Conservation (phyloP, 1,139 yeast genomes). For the Geotrichum klebahnii region DNA sequence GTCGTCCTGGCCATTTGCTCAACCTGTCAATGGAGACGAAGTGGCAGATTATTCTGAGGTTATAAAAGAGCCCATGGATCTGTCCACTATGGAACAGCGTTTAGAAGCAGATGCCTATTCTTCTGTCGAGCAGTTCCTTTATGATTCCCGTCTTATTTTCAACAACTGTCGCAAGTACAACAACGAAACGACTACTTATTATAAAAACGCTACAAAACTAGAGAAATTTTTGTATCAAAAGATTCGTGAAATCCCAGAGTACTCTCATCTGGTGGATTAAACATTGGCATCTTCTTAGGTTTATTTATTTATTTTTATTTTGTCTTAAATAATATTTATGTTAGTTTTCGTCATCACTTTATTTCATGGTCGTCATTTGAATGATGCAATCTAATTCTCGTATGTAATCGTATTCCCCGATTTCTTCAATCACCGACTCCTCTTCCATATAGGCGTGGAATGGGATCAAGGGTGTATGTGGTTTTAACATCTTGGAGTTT, state of each 20-base stretch:
- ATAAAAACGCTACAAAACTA: conserved; percentile 82
- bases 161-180: conserved; percentile 88
- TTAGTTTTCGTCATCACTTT: too few species aligned
- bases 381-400: conserved; percentile 4
- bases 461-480: conserved; percentile 12
- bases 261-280: conserved; percentile 50
- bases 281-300: too few species aligned
- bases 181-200: conserved; percentile 85
- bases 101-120: conserved; percentile 89
- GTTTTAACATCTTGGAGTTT: conserved; percentile 8
- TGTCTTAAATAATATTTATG: too few species aligned
- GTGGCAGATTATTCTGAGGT: conserved; percentile 96
- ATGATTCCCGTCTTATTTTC: conserved; percentile 80
- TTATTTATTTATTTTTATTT: too few species aligned
- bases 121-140: conserved; percentile 83
- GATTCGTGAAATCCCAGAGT: conserved; percentile 78
- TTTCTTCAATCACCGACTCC: neutral
- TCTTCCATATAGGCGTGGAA: conserved; percentile 3
- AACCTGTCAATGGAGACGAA: conserved; percentile 88
- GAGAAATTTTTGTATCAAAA: conserved; percentile 82
- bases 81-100: conserved; percentile 86
- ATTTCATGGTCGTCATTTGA: neutral
- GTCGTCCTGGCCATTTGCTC: conserved; percentile 97
- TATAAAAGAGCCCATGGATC: conserved; percentile 90
- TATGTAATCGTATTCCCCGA: conserved; percentile 4